Evolutionary conservation across 2,329 filamentous ascomycete genomes (phyloP).

Genomic region (Colletotrichum cereale): DNA sequence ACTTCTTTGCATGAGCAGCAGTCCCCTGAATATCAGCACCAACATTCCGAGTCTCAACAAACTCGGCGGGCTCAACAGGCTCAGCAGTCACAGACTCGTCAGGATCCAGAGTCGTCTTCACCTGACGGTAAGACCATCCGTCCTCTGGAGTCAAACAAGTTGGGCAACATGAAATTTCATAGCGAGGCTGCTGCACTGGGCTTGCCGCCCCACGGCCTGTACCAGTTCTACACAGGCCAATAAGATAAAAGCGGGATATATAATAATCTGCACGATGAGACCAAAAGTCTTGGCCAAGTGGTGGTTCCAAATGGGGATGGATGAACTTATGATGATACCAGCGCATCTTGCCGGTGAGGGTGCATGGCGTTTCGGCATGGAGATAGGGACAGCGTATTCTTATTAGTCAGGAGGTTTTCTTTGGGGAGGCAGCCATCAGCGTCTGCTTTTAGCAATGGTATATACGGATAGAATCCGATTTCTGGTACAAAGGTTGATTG

Average conservation of each 20-base stretch:
- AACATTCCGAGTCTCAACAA: not conserved
- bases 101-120: conserved; percentile 14
- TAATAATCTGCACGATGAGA: not conserved
- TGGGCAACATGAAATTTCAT: conserved; percentile 42
- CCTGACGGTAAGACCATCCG: conserved; percentile 24
- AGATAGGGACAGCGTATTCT: not conserved
- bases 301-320: not conserved
- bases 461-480: not conserved
- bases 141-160: conserved; percentile 37
- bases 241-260: not conserved
- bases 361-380: conserved; percentile 4
- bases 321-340: not conserved
- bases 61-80: not conserved
- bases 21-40: not conserved
- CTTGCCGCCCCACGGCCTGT: conserved; percentile 17
- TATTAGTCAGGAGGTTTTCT: not conserved
- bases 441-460: not conserved
- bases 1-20: not conserved
- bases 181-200: conserved; percentile 21
- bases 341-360: not conserved
- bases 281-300: not conserved
- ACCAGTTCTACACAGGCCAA: conserved; percentile 10
- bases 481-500: not conserved
- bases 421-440: not conserved
- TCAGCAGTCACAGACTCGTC: conserved; percentile 10